A percentile compares a stretch with the other conserved stretches of the same genome.
Evolutionary conservation across 768 basidiomycete species (phyloP).

Genomic region (Mycena rebaudengoi): DNA sequence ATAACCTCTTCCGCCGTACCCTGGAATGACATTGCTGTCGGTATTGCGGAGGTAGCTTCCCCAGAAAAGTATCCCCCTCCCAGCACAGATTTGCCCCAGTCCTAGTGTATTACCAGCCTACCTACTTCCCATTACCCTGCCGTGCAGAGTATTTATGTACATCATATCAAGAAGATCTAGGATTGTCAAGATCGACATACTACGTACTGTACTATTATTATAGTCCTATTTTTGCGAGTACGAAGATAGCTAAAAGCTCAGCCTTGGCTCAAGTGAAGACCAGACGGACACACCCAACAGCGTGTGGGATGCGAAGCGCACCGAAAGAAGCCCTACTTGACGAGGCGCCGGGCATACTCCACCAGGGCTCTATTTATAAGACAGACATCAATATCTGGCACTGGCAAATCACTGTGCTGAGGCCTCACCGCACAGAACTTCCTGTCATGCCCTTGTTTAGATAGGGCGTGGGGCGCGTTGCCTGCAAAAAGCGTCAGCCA

Average conservation of each 20-base stretch:
- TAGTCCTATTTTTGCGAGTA: no score
- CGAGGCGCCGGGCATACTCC: constrained; percentile 20
- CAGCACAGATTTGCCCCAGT: no score
- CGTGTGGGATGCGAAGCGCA: not conserved
- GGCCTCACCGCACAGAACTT: constrained; percentile 16
- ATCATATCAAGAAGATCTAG: no score
- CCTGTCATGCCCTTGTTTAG: constrained; percentile 44
- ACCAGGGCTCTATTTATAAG: constrained; percentile 3
- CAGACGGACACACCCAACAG: no score
- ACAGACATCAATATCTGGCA: not conserved
- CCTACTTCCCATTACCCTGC: no score
- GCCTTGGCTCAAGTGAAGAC: no score
- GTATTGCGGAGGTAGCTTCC: not conserved
- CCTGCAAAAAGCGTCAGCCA: not conserved
- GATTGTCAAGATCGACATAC: no score
- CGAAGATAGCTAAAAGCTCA: no score
- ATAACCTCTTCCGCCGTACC: not conserved
- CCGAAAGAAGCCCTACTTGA: not conserved
- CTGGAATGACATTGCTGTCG: not conserved
- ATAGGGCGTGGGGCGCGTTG: constrained; percentile 28
- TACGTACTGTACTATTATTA: no score
- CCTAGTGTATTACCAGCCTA: no score
- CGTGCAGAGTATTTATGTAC: no score
- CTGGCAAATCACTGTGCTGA: not conserved
- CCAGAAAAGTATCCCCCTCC: no score